Conservation (phyloP, 257 asterid genomes). For the Fraxinus cuspidata region DNA sequence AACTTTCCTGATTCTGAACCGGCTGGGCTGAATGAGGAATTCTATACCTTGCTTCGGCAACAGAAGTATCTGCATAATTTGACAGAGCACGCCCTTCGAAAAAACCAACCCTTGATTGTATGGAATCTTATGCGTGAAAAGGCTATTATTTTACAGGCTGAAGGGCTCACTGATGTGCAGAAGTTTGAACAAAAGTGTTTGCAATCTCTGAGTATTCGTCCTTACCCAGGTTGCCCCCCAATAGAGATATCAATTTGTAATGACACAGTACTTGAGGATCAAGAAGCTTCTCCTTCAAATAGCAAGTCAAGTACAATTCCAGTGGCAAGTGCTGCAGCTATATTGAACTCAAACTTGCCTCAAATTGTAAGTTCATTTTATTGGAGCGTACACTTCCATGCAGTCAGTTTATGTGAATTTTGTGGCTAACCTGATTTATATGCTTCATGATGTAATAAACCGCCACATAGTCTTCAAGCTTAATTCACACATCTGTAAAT, state of each 20-base stretch:
- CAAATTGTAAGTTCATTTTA: conserved; percentile 58
- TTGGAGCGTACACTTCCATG: background rate
- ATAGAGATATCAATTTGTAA: conserved; percentile 43
- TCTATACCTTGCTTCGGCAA: conserved; percentile 48
- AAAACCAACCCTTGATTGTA: conserved; percentile 76
- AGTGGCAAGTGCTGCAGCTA: conserved; percentile 39
- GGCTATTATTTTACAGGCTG: conserved; percentile 52
- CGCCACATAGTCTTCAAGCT: background rate
- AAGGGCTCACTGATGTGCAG: conserved; percentile 48
- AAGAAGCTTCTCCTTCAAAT: conserved; percentile 44
- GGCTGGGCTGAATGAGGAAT: conserved; percentile 46
- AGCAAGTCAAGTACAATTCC: conserved; percentile 40
- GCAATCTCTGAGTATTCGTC: conserved; percentile 65
- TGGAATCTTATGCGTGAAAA: conserved; percentile 76
- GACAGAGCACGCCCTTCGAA: conserved; percentile 82
- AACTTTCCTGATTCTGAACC: conserved; percentile 41
- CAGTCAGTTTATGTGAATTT: background rate
- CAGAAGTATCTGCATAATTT: conserved; percentile 64
- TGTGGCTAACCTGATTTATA: background rate
- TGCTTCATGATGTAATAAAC: background rate
- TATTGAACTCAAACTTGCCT: conserved; percentile 65
- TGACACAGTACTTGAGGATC: conserved; percentile 37
- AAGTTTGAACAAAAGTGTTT: conserved; percentile 71
- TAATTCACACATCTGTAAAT: background rate
- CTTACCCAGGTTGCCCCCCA: conserved; percentile 48